phyloP scores from a whole-genome alignment of 306 rosid species.

The Cotoneaster glaucophyllus region DNA sequence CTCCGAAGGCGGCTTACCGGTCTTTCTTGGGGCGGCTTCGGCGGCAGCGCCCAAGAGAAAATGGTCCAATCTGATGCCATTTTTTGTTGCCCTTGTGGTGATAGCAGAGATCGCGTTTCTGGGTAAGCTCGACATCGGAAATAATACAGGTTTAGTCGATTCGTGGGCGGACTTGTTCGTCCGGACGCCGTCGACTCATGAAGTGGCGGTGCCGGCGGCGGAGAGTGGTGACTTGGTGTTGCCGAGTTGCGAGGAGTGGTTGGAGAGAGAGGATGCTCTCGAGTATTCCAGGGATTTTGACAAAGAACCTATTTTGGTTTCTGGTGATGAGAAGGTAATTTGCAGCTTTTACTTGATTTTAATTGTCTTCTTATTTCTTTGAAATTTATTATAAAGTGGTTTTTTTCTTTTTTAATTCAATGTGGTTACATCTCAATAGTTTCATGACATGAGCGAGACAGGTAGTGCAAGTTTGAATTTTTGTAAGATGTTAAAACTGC shows the following conservation, averaged over 20 bases:
- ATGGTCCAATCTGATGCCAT: slow-evolving; percentile 63
- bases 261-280: slow-evolving; percentile 76
- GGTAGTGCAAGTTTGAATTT: background rate
- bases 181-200: slow-evolving; percentile 24
- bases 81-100: slow-evolving; percentile 61
- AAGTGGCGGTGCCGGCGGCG: background rate
- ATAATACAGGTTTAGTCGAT: slow-evolving; percentile 67
- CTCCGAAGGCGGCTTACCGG: slow-evolving; percentile 43
- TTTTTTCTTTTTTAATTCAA: background rate
- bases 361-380: background rate
- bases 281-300: slow-evolving; percentile 62
- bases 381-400: background rate
- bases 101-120: slow-evolving; percentile 79
- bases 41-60: slow-evolving; percentile 40
- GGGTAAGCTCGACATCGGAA: slow-evolving; percentile 71
- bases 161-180: slow-evolving; percentile 61
- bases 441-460: background rate
- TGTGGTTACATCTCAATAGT: background rate
- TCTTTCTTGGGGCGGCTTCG: slow-evolving; percentile 11
- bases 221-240: slow-evolving; percentile 31
- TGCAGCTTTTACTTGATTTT: background rate
- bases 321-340: slow-evolving; percentile 69
- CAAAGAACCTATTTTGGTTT: slow-evolving; percentile 57
- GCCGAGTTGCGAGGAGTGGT: slow-evolving; percentile 68
- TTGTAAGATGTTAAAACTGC: background rate